Evolutionary conservation across 1,284 basidiomycete genomes (phyloP), one percentile per base, ranked within the genome.

Genomic region (Apiotrichum akiyoshidainum): DNA sequence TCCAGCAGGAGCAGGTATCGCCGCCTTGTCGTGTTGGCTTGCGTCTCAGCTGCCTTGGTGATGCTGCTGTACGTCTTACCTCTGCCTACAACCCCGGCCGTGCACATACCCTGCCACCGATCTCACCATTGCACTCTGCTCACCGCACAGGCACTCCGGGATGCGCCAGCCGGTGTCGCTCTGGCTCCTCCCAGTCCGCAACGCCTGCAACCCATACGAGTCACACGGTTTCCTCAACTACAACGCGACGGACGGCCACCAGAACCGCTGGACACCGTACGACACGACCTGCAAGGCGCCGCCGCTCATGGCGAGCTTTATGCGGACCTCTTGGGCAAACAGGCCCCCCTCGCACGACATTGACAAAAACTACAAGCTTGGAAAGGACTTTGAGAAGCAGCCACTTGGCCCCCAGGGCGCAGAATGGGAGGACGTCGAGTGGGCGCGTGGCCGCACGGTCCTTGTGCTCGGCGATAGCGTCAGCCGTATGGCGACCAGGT

Each of bases 231-330:
- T n/a, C 45, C 39, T 58, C 14, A 8, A 19, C 14, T 48, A 34
- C 12, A 40, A 58, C 40, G 12, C 35, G 14, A 21, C 19, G 16
- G 42, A 61, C 35, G 34, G 46, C 10, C 61, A 63, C 52, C 46
- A 34, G n/a, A 65, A 63, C 49, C 61, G 64, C 4, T 65, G 64
- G 64, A 55, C 37, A 12, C 58, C 64, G 10, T 61, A 57, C n/a
- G 40, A 33, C 5, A n/a, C 31, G 19, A 21, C 34, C n/a, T 19
- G 41, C 16, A 22, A 50, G 16, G 39, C 64, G 1, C 61, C 61
- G 5, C 45, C 54, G 1, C 57, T 65, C 7, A 41, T 40, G 1
- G 64, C 60, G 5, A 46, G 55, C 13, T 47, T 62, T 8, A 6
- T 65, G 3, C 46, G 54, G 6, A n/a, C 50, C 0, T 46, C 54